phyloP scores from a whole-genome alignment of 106 monocot genomes.

The Dendrobium officinale region DNA sequence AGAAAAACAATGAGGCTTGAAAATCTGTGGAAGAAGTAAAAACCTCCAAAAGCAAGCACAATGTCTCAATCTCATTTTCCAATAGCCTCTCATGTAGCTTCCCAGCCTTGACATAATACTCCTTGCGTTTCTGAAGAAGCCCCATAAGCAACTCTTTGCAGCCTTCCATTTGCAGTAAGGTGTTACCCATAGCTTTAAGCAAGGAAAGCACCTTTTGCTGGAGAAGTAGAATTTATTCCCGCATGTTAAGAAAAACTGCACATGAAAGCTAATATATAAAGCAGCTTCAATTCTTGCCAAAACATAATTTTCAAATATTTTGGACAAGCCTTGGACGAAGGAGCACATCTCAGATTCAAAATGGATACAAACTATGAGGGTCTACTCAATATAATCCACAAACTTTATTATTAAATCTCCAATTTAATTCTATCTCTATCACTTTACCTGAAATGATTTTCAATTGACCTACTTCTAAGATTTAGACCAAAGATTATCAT shows the following conservation, averaged over 20 bases:
- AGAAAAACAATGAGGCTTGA: background rate
- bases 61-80: slow-evolving; percentile 43
- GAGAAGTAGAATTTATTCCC: slow-evolving; percentile 1
- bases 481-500: background rate
- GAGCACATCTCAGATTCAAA: background rate
- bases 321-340: background rate
- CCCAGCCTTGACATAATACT: slow-evolving; percentile 8
- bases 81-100: slow-evolving; percentile 26
- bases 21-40: background rate
- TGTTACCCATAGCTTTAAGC: slow-evolving; percentile 56
- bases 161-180: slow-evolving; percentile 36
- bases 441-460: background rate
- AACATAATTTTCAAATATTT: background rate
- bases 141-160: slow-evolving; percentile 41
- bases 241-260: background rate
- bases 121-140: slow-evolving; percentile 45
- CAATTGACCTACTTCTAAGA: background rate
- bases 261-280: background rate
- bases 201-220: slow-evolving; percentile 64
- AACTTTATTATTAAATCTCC: background rate
- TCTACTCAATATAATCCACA: background rate
- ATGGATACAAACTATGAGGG: background rate
- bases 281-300: background rate
- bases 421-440: background rate
- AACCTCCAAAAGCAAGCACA: slow-evolving; percentile 89